Evolutionary conservation across 768 basidiomycete genomes (phyloP), one percentile per base, ranked within the genome.

Genomic region (Polyporus arcularius): DNA sequence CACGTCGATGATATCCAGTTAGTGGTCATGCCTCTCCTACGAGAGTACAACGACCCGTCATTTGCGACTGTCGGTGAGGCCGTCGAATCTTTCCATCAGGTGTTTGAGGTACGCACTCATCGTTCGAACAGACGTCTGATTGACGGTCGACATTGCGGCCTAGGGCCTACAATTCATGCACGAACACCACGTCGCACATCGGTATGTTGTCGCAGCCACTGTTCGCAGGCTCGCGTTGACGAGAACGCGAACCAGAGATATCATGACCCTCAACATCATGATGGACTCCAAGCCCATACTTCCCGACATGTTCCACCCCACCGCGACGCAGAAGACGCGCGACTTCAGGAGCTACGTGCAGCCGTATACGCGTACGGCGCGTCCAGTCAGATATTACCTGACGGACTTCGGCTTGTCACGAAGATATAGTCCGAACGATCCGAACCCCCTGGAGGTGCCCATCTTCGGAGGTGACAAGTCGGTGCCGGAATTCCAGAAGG

Each of bases 331-430:
- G 5, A 35, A 35, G 32, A 35, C 28, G 6, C 31, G 31, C 31
- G 59, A 67, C 9, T 55, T 75, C 31, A 39, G 14, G 14, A 26
- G 41, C 53, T n/a, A 71, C 69, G 0, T 58, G 8, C 42, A 43
- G 14, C 52, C 39, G 10, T 28, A 71, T 18, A 63, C 73, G 1
- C 69, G 76, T 31, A 74, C 73, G 16, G 66, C 71, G 18, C 60
- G 70, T 40, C 71, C 75, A 2, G 74, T 78, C 12, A 72, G 72
- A 14, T 58, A 65, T 40, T 63, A 54, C 55, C 53, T 55, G n/a
- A 61, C 62, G 30, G 58, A 67, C 41, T 65, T 60, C 26, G 63
- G 65, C 1, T 18, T 65, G 1, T 63, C 62, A 16, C 28, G 45
- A 4, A 30, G 38, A 10, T 66, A 65, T 45, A 38, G 42, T 4